A percentile compares a stretch with the other conserved stretches of the same genome.
Evolutionary conservation across 2,329 filamentous ascomycete species (phyloP).

Genomic region (Ascochyta koolunga): DNA sequence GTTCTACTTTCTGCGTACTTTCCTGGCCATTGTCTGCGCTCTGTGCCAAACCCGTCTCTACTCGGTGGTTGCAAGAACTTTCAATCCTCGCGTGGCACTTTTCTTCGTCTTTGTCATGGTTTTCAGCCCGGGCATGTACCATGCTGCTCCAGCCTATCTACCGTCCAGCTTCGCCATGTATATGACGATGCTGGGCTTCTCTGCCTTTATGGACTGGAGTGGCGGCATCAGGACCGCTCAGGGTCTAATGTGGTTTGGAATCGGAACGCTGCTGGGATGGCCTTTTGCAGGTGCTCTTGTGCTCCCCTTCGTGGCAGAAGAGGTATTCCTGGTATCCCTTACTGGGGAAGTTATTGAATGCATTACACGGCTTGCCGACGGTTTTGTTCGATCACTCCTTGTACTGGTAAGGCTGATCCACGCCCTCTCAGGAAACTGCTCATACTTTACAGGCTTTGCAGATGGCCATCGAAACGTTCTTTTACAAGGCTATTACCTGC

Average conservation of each 20-base stretch:
- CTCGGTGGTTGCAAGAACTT: constrained; percentile 73
- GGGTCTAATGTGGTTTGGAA: constrained; percentile 89
- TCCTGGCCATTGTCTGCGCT: constrained; percentile 77
- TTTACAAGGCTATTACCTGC: constrained; percentile 78
- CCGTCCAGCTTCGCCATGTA: constrained; percentile 99
- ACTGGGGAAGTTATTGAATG: constrained; percentile 66
- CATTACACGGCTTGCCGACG: constrained; percentile 68
- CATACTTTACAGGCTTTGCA: constrained; percentile 64
- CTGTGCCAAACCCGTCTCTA: constrained; percentile 83
- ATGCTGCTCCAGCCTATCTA: constrained; percentile 83
- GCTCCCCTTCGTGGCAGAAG: constrained; percentile 80
- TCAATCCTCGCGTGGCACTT: constrained; percentile 83
- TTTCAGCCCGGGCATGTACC: constrained; percentile 89
- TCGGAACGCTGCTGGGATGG: constrained; percentile 88
- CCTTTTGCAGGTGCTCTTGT: constrained; percentile 87
- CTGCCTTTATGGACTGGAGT: constrained; percentile 89
- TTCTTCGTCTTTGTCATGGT: constrained; percentile 80
- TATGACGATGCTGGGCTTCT: constrained; percentile 80
- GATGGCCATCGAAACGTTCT: constrained; percentile 76
- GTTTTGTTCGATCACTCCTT: constrained; percentile 67
- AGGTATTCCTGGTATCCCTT: constrained; percentile 62
- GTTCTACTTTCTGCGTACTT: constrained; percentile 85
- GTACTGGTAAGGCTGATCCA: constrained; percentile 66
- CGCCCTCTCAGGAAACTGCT: neutral
- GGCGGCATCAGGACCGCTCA: constrained; percentile 78